Evolutionary conservation across 441 rosid species (phyloP).

Genomic region (Erodium chrysanthum): DNA sequence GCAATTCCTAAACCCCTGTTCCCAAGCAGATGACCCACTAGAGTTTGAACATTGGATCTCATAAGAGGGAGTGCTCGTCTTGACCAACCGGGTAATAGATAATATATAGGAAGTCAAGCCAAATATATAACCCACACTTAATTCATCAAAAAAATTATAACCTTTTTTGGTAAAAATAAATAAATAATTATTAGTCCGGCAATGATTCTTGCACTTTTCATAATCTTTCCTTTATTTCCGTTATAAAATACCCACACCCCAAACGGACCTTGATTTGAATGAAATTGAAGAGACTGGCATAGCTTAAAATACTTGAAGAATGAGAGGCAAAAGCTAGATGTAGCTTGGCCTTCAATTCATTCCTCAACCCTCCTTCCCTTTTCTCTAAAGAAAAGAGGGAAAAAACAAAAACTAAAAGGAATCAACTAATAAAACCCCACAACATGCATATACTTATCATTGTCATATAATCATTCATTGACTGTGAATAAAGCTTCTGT

Average conservation of each 20-base stretch:
- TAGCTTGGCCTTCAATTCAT: conserved; percentile 6
- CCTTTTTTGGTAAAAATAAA: not conserved
- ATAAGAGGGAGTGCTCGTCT: too few relatives aligned
- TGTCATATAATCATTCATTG: not conserved
- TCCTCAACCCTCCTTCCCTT: not conserved
- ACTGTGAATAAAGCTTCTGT: not conserved
- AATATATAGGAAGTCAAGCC: not conserved
- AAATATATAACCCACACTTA: not conserved
- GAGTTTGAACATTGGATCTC: too few relatives aligned
- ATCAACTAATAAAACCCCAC: not conserved
- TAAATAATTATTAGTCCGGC: not conserved
- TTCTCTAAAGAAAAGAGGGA: not conserved
- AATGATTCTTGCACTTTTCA: not conserved
- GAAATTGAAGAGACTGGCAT: not conserved
- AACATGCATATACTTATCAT: conserved; percentile 1
- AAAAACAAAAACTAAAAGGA: not conserved
- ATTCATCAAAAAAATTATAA: not conserved
- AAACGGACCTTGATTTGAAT: conserved; percentile 1
- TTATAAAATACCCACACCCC: conserved; percentile 5
- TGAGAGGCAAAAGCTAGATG: not conserved
- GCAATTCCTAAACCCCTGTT: too few relatives aligned
- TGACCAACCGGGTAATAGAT: too few relatives aligned
- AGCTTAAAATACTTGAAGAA: not conserved
- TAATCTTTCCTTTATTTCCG: not conserved
- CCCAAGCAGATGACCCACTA: too few relatives aligned